These are phyloP conservation scores for Trichoderma afroharzianum DNA, from an alignment of 2,329 filamentous ascomycete genomes.

Conservation along the genomic window DNA sequence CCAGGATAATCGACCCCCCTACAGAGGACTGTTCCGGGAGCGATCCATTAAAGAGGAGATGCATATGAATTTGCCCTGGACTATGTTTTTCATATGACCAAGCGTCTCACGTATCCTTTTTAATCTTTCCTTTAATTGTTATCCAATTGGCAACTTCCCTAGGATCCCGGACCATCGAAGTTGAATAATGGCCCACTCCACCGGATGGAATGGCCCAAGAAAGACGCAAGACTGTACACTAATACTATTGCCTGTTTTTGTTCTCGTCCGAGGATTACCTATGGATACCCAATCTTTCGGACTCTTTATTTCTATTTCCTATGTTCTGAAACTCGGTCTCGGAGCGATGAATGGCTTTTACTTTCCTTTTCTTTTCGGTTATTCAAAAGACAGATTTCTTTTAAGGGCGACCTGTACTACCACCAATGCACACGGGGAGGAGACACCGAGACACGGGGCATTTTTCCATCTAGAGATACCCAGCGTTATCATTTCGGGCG, in stretches of 20 bases:
- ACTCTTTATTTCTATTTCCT: constrained; percentile 16
- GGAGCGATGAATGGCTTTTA: constrained; percentile 17
- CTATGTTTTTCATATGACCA: not conserved
- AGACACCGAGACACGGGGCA: constrained; percentile 26
- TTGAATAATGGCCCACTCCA: constrained; percentile 1
- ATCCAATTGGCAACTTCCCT: constrained; percentile 14
- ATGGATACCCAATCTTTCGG: constrained; percentile 19
- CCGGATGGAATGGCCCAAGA: constrained; percentile 18
- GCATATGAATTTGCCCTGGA: constrained; percentile 11
- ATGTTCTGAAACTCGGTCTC: not conserved
- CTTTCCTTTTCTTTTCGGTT: constrained; percentile 4
- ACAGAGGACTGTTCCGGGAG: constrained; percentile 5
- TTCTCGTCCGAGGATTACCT: constrained; percentile 17
- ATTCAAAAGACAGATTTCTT: constrained; percentile 20
- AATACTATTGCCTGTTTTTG: constrained; percentile 1
- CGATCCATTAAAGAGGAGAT: constrained; percentile 15
- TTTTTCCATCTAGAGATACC: constrained; percentile 38
- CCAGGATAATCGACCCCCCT: constrained; percentile 12
- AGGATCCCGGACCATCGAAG: constrained; percentile 16
- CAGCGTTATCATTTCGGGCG: constrained; percentile 25
- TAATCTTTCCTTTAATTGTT: constrained; percentile 20
- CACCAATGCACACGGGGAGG: constrained; percentile 19
- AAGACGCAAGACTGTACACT: constrained; percentile 19
- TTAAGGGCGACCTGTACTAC: constrained; percentile 22
- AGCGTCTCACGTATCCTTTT: constrained; percentile 12